phyloP scores from a whole-genome alignment of 2,329 filamentous ascomycete genomes.

The Penicillium aurantiogriseum region DNA sequence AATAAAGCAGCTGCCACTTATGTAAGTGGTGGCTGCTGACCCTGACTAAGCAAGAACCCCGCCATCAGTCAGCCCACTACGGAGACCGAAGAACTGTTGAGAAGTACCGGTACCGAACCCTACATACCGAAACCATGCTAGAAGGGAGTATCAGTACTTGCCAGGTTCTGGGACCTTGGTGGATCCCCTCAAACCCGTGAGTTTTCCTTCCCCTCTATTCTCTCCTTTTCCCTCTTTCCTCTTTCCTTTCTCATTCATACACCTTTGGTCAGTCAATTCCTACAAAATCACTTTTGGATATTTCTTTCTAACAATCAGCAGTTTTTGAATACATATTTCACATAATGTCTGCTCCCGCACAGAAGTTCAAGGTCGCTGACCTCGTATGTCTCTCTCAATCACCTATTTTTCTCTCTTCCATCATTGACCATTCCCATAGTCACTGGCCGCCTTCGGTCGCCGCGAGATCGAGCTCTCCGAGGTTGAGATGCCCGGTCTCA shows the following conservation, averaged over 20 bases:
- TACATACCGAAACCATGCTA: not conserved
- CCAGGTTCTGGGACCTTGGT: not conserved
- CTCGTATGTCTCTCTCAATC: constrained; percentile 54
- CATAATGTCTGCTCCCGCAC: constrained; percentile 71
- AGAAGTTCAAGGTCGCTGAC: constrained; percentile 98
- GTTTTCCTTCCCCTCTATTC: constrained; percentile 21
- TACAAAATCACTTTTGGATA: not conserved
- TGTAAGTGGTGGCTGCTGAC: not conserved
- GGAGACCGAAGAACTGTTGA: constrained; percentile 4
- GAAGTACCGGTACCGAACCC: constrained; percentile 12
- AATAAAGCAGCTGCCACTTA: not conserved
- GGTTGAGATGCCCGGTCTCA: constrained; percentile 95
- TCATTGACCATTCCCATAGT: constrained; percentile 41
- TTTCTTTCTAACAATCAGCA: constrained; percentile 9
- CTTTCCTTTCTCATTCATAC: constrained; percentile 13
- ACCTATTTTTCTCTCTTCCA: not conserved
- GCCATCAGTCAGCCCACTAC: constrained; percentile 14
- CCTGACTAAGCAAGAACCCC: constrained; percentile 8
- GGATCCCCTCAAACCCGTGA: constrained; percentile 11
- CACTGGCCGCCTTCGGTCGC: constrained; percentile 95
- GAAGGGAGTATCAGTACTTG: constrained; percentile 3
- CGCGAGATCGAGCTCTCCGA: constrained; percentile 98
- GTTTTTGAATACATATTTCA: constrained; percentile 24
- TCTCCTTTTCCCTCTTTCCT: constrained; percentile 14
- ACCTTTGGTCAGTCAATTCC: constrained; percentile 7